Percentiles rank a stretch among this genome's conserved stretches.
These are phyloP conservation scores for Aegilops umbellulata DNA, from an alignment of 176 grass and related monocot species.

Conservation along the genomic window DNA sequence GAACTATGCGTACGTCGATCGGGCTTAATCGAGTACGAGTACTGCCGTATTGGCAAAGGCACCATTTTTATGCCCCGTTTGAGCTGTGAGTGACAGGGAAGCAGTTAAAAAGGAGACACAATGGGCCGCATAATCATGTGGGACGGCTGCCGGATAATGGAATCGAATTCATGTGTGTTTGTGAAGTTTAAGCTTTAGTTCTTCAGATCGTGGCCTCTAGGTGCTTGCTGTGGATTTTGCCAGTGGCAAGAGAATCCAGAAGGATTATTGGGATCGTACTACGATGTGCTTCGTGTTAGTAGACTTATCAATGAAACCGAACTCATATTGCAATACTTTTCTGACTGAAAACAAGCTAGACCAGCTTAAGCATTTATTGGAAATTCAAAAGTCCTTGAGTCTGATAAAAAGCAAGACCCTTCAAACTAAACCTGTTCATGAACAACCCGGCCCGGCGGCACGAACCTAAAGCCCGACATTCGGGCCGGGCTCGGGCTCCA, in stretches of 20 bases:
- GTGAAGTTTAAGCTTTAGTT: neutral
- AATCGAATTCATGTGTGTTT: neutral
- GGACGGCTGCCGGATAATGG: neutral
- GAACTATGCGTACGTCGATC: constrained; percentile 27
- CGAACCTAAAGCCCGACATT: no score
- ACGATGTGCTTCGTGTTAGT: neutral
- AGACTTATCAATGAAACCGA: neutral
- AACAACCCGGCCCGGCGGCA: no score
- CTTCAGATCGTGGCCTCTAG: no score
- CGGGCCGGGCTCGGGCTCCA: no score
- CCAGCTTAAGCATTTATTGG: neutral
- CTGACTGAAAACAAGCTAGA: neutral
- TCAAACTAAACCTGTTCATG: no score
- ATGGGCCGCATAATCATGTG: neutral
- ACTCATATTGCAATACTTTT: neutral
- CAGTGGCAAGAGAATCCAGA: neutral
- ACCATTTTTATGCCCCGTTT: neutral
- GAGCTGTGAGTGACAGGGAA: neutral
- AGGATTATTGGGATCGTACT: neutral
- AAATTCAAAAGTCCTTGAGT: neutral
- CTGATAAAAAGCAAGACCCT: no score
- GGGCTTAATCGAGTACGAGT: constrained; percentile 10
- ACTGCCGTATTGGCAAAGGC: constrained; percentile 42
- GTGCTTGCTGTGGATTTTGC: neutral
- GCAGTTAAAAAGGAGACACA: neutral